Evolutionary conservation across 495 filamentous ascomycete species (phyloP), one percentile per base, ranked within the genome.

Genomic region (Aspergillus panamensis): DNA sequence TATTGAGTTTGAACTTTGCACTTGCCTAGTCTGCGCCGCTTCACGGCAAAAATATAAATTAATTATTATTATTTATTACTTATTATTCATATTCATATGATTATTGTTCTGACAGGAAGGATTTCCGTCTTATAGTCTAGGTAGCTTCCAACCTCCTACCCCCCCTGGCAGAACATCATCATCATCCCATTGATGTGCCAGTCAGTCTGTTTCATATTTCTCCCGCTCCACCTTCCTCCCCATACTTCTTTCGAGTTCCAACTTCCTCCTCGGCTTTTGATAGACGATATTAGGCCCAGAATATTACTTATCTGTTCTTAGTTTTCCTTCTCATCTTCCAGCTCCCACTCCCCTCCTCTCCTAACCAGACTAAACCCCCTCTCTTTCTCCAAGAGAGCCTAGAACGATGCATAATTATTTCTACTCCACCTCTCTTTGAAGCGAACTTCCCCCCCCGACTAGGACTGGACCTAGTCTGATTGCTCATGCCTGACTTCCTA

Each of bases 171-270:
- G 20, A 20, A 48, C 39, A 39, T 29, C 48, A 57, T 51, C 48
- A 21, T 33, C 19, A 40, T 51, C 39, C 47, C 47, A 33, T 44
- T 57, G 55, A 57, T 33, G 37, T 43, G 55, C 47, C 47, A 44
- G 3, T 6, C 47, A 44, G 3, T 6, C 17, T 51, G 57, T 54
- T 60, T 60, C 51, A 54, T 32, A 39, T 60, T 55, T 52, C 6
- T 52, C 32, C 50, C 31, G 42, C 42, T 45, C n/a, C 42, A 45
- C 16, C 8, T 48, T 51, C 55, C 35, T 45, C 14, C 29, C 6
- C 35, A 9, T n/a, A 17, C 29, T 12, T 50, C 31, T 32, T 13
- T 14, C 17, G 17, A 8, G 29, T 31, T n/a, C n/a, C n/a, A n/a
- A n/a, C n/a, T n/a, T 31, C 5, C 17, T 31, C 20, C 40, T 48